Base-by-base conservation (phyloP, 2,329 filamentous ascomycete genomes). In the Zymoseptoria passerinii region DNA sequence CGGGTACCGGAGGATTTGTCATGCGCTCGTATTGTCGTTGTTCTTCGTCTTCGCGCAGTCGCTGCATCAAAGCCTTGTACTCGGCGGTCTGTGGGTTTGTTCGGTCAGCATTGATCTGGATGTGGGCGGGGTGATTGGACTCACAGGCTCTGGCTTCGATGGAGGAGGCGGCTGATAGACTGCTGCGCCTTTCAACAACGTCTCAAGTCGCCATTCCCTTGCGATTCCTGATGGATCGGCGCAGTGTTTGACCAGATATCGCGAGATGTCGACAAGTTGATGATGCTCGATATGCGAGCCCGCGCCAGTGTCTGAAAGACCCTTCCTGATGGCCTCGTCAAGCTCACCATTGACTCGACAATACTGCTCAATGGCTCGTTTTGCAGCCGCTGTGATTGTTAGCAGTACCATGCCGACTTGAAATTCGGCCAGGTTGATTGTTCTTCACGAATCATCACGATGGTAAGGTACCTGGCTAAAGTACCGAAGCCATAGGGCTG, bases 1-100 rank as follows among this genome's bases (percentile, higher is more conserved):
- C 84, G 61, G 77, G 70, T 0, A 79, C 73, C 1, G 77, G 74
- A 1, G 86, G 83, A 62, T 86, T 85, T 54, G 87, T 76, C 85
- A 97, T 90, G 69, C 86, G 84, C 65, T 90, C 83, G 77, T 97
- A 99, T 55, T 84, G 81, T 61, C 87, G 84, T 64, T 85, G 82
- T 77, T 97, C 92, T 75, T 92, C 88, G 68, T 94, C 86, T 60
- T 82, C 84, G 62, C 90, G 89, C 19, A 99, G 83, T 16, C 87
- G 85, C 23, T 85, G 85, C 90, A 97, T 97, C 1, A 96, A 79
- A 6, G 86, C 87, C 72, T 90, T 89, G 76, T 92, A 97, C 75
- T 95, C 88, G 7, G 85, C 77, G 0, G 87, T 87, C 84, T 95
- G 69, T 20, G 23, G 20, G 35, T 44, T 44, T n/a, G 4, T 44